Evolutionary conservation across 2,329 filamentous ascomycete species (phyloP).

Genomic region (Fusarium nodosum): DNA sequence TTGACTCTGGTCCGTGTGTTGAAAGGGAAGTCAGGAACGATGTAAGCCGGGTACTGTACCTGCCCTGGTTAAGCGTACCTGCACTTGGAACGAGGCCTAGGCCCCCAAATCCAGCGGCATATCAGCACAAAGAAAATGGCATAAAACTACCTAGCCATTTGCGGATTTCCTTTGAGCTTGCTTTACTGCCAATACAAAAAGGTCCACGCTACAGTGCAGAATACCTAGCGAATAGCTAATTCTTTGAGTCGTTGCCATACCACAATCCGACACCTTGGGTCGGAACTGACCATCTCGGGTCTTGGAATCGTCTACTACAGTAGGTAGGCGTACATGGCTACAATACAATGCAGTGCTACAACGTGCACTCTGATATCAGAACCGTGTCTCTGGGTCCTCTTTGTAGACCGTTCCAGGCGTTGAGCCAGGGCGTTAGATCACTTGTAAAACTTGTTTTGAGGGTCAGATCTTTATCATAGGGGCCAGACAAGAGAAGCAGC

Average conservation of each 20-base stretch:
- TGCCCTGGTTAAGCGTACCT: constrained; percentile 1
- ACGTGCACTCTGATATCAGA: background rate
- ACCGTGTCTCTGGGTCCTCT: constrained; percentile 15
- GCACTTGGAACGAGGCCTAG: background rate
- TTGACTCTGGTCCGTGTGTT: background rate
- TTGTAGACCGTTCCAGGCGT: constrained; percentile 4
- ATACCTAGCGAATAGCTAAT: background rate
- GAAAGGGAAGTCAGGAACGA: background rate
- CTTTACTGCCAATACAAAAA: background rate
- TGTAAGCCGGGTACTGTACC: constrained; percentile 1
- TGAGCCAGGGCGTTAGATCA: constrained; percentile 26
- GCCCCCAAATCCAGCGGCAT: background rate
- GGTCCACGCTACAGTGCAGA: background rate
- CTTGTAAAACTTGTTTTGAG: background rate
- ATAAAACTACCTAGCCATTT: constrained; percentile 30
- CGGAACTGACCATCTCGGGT: background rate
- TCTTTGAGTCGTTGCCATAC: constrained; percentile 6
- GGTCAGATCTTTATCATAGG: background rate
- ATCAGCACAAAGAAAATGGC: constrained; percentile 4
- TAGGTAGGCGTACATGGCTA: background rate
- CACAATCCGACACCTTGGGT: constrained; percentile 11
- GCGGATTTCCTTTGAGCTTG: background rate
- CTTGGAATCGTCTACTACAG: constrained; percentile 1
- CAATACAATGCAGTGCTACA: background rate
- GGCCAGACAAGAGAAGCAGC: background rate